Evolutionary conservation across 2,329 filamentous ascomycete genomes (phyloP).

Genomic region (Torrubiellomyces zombiae): DNA sequence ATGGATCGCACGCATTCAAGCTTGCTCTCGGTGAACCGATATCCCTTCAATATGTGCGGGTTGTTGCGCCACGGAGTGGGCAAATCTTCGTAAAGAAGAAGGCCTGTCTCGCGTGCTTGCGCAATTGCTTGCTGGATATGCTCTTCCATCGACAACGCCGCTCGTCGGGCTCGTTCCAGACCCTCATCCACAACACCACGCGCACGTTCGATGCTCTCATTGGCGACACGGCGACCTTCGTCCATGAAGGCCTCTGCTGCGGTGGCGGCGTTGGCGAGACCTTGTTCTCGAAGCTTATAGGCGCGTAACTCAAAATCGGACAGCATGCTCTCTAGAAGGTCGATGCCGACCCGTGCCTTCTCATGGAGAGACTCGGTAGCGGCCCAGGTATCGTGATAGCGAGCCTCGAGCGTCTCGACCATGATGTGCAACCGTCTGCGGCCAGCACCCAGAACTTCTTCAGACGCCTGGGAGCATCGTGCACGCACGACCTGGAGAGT

Average conservation of each 20-base stretch:
- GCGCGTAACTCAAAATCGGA: constrained; percentile 72
- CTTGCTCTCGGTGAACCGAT: constrained; percentile 87
- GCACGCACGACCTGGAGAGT: constrained; percentile 77
- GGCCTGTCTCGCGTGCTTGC: constrained; percentile 60
- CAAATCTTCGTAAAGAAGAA: constrained; percentile 79
- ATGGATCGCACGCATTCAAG: constrained; percentile 74
- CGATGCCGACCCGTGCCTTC: constrained; percentile 76
- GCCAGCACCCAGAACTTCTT: constrained; percentile 76
- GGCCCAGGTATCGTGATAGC: constrained; percentile 73
- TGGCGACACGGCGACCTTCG: constrained; percentile 63
- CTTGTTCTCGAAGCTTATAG: constrained; percentile 61
- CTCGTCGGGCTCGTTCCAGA: constrained; percentile 65
- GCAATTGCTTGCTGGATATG: constrained; percentile 65
- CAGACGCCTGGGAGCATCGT: constrained; percentile 77
- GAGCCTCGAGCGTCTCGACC: constrained; percentile 77
- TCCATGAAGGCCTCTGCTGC: constrained; percentile 59
- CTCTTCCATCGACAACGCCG: constrained; percentile 67
- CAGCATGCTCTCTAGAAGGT: constrained; percentile 71
- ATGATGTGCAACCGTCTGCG: constrained; percentile 71
- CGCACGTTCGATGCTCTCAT: constrained; percentile 60
- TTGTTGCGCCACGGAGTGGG: constrained; percentile 89
- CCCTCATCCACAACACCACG: constrained; percentile 65
- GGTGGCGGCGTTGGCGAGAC: constrained; percentile 48
- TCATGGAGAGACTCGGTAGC: constrained; percentile 80
- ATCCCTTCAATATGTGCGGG: constrained; percentile 78